Percentiles rank a stretch among this genome's conserved stretches.
Evolutionary conservation across 352 stramenopile genomes (phyloP).

Genomic region (Vaucheria bursata): DNA sequence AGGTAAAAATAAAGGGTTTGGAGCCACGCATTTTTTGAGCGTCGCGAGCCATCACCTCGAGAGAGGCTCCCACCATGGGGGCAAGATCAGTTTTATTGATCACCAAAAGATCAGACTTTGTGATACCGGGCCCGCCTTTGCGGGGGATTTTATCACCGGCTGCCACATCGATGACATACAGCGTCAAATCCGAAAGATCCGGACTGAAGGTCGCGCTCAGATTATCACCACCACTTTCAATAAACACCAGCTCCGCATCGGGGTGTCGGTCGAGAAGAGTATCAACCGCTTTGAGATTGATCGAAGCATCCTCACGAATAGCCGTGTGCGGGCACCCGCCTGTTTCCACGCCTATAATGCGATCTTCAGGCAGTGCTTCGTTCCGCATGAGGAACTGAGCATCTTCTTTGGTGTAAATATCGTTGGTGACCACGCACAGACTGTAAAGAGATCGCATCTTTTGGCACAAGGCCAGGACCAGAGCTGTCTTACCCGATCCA

Average conservation of each 20-base stretch:
- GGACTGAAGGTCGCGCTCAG: conserved; percentile 91
- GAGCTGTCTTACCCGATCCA: conserved; percentile 82
- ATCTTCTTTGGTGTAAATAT: conserved; percentile 98
- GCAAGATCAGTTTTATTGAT: conserved; percentile 98
- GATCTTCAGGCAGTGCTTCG: conserved; percentile 62
- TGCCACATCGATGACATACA: conserved; percentile 98
- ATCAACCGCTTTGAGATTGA: conserved; percentile 90
- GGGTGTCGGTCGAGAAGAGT: conserved; percentile 77
- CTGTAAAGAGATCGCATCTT: conserved; percentile 65
- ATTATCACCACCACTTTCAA: conserved; percentile 87
- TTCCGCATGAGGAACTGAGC: conserved; percentile 91
- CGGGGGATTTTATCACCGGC: conserved; percentile 93
- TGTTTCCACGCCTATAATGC: conserved; percentile 92
- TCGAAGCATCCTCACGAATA: conserved; percentile 91
- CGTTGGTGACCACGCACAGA: conserved; percentile 83
- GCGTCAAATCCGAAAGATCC: conserved; percentile 93
- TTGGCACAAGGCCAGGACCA: conserved; percentile 79
- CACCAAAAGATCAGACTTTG: conserved; percentile 88
- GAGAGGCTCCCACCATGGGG: conserved; percentile 84
- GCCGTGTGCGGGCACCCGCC: conserved; percentile 92
- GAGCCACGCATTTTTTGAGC: no score
- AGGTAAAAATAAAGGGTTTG: no score
- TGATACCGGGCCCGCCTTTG: conserved; percentile 94
- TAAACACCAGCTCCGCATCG: conserved; percentile 64
- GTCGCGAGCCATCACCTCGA: no score